Base-by-base conservation (phyloP, 2,329 filamentous ascomycete genomes). In the Claviceps arundinis region DNA sequence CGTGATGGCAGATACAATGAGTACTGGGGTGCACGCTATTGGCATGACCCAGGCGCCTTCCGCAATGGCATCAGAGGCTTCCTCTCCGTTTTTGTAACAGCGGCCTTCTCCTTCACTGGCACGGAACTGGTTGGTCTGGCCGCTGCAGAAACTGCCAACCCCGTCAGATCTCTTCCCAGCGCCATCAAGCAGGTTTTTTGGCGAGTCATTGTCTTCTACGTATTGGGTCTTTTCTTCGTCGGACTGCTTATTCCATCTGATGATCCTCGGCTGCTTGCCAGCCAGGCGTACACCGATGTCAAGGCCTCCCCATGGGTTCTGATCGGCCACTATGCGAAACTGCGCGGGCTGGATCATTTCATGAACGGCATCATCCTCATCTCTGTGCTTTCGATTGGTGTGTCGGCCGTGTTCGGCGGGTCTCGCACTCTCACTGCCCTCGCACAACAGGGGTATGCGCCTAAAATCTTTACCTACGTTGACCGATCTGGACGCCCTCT, bases 121-220 rank as follows among this genome's bases (percentile, higher is more conserved):
- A 84, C 82, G 1, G 83, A 86, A 62, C 69, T 84, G 5, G 82
- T 86, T 46, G 84, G 83, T 61, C 75, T 87, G 8, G 82, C 82
- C 5, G 84, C 84, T 4, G 84, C 83, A 13, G 84, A 87, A 67
- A 78, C 82, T 0, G 67, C 64, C 4, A 85, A 86, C 60, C 84
- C 84, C 1, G 75, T 80, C 56, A 81, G 86, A 63, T 79, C 82
- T 0, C 75, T 94, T 0, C 88, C 88, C 0, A 83, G 81, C 22
- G 87, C 88, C 2, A 81, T 89, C 61, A 91, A 89, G 71, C 87
- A 91, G 66, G 85, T 75, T 37, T 75, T 75, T 58, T 75, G 72
- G 73, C 71, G 73, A 62, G 73, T 75, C 57, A 72, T 70, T n/a
- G 62, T 75, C 56, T 76, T 76, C 60, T 76, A 75, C 57, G 62